Evolutionary conservation across 2,329 filamentous ascomycete genomes (phyloP).

Genomic region (Knoxdaviesia proteae): DNA sequence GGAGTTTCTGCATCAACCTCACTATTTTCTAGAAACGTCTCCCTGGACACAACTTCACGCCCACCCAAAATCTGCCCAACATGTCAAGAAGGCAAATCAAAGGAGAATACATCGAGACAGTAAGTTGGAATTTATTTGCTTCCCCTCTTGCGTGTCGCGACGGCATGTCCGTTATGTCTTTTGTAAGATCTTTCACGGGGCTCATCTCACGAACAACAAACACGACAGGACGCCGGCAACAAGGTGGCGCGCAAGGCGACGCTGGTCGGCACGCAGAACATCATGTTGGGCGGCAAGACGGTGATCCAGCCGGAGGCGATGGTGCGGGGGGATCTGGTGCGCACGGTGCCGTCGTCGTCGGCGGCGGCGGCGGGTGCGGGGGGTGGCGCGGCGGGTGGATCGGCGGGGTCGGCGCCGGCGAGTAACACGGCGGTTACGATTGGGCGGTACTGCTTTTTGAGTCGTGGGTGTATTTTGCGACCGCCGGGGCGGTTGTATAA

Average conservation of each 20-base stretch:
- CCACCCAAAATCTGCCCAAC: conserved; percentile 7
- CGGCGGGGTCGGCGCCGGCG: conserved; percentile 12
- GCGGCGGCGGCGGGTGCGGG: conserved; percentile 5
- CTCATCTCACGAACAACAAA: conserved; percentile 2
- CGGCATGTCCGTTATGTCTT: too few species aligned
- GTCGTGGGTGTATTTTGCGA: conserved; percentile 54
- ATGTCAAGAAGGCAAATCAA: conserved; percentile 65
- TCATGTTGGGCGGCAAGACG: conserved; percentile 89
- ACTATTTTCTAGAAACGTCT: too few species aligned
- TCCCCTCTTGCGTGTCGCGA: conserved; percentile 1
- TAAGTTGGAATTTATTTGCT: conserved; percentile 30
- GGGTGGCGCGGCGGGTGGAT: too few species aligned
- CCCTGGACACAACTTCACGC: too few species aligned
- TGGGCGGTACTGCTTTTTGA: conserved; percentile 79
- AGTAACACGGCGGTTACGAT: conserved; percentile 59
- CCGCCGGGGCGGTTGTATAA: conserved; percentile 70
- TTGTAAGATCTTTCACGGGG: not conserved
- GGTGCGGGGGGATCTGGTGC: conserved; percentile 73
- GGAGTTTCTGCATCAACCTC: too few species aligned
- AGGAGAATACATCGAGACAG: conserved; percentile 93
- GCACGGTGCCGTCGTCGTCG: conserved; percentile 23
- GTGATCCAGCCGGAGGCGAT: conserved; percentile 91
- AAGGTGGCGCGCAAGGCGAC: conserved; percentile 86
- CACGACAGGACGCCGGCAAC: conserved; percentile 72
- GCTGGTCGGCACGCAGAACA: conserved; percentile 90